Percentiles rank a stretch among this genome's conserved stretches.
phyloP scores from a whole-genome alignment of 345 rosid genomes.

The Gossypium rotundifolium region DNA sequence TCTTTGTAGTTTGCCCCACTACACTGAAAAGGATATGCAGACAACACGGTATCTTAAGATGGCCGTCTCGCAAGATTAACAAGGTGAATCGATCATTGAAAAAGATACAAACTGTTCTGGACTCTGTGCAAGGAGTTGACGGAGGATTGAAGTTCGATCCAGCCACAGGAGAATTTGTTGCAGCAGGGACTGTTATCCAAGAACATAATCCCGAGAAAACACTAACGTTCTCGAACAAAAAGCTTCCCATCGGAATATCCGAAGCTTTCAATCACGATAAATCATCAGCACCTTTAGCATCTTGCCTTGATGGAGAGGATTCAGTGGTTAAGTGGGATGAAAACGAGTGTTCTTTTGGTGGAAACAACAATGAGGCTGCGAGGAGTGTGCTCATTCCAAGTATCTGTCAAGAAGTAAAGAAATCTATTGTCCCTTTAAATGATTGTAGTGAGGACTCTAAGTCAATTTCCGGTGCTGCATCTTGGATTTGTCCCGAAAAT shows the following conservation, averaged over 20 bases:
- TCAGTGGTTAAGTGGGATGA: constrained; percentile 49
- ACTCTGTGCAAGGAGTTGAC: constrained; percentile 86
- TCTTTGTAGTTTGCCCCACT: constrained; percentile 76
- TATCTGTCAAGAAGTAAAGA: constrained; percentile 14
- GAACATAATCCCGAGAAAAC: constrained; percentile 38
- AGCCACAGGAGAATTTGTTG: constrained; percentile 56
- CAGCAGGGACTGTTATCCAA: constrained; percentile 41
- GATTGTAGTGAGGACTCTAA: constrained; percentile 30
- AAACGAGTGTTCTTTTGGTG: constrained; percentile 28
- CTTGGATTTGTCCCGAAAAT: constrained; percentile 34
- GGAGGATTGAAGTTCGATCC: constrained; percentile 79
- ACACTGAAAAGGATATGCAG: constrained; percentile 93
- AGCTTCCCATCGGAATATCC: constrained; percentile 10
- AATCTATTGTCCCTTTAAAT: constrained; percentile 6
- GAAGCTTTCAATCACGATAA: constrained; percentile 20
- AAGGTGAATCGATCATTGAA: constrained; percentile 76
- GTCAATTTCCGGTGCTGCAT: constrained; percentile 18
- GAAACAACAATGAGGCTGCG: constrained; percentile 13
- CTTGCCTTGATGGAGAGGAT: constrained; percentile 22
- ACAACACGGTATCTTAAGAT: constrained; percentile 84
- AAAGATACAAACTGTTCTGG: constrained; percentile 75
- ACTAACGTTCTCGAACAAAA: constrained; percentile 23
- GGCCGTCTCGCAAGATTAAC: constrained; percentile 95
- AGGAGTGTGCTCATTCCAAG: constrained; percentile 16
- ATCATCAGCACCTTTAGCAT: constrained; percentile 5